Percentiles rank a stretch among this genome's conserved stretches.
phyloP scores from a whole-genome alignment of 1,139 yeast genomes.

The Hanseniaspora gamundiae region DNA sequence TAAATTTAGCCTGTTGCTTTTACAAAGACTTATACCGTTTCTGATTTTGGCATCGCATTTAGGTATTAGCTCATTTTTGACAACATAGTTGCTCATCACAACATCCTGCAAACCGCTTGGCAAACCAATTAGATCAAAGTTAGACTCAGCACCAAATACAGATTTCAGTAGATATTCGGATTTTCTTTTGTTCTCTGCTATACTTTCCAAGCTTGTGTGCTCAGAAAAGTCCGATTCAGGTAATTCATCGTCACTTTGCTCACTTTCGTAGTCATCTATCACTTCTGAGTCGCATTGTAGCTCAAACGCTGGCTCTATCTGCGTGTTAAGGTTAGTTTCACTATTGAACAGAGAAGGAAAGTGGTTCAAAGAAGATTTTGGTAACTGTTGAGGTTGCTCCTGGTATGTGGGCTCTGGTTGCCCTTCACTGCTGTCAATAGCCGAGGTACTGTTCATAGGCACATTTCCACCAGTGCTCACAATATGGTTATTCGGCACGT shows the following conservation, averaged over 20 bases:
- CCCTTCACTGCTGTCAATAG: too few species aligned
- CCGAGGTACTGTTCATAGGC: too few species aligned
- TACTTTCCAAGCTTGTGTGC: neutral
- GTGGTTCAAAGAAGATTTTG: neutral
- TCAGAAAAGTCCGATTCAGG: constrained; percentile 14
- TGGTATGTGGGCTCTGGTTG: too few species aligned
- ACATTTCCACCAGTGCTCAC: too few species aligned
- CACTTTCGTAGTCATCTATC: constrained; percentile 13
- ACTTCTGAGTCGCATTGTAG: neutral
- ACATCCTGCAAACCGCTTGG: constrained; percentile 68
- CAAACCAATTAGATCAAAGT: constrained; percentile 33
- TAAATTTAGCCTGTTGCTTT: constrained; percentile 15
- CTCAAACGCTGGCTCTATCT: too few species aligned
- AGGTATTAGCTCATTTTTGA: constrained; percentile 12
- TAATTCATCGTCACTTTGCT: constrained; percentile 18
- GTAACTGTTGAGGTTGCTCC: neutral
- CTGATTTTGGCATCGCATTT: neutral
- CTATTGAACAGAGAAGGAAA: too few species aligned
- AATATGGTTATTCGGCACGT: too few species aligned
- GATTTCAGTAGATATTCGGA: neutral
- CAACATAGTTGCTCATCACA: constrained; percentile 20
- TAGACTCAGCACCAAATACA: constrained; percentile 4
- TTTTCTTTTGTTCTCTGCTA: neutral
- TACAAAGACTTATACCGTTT: constrained; percentile 11
- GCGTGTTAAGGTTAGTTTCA: too few species aligned